Conservation (phyloP, 768 basidiomycete species). For the Clavulina sp. region DNA sequence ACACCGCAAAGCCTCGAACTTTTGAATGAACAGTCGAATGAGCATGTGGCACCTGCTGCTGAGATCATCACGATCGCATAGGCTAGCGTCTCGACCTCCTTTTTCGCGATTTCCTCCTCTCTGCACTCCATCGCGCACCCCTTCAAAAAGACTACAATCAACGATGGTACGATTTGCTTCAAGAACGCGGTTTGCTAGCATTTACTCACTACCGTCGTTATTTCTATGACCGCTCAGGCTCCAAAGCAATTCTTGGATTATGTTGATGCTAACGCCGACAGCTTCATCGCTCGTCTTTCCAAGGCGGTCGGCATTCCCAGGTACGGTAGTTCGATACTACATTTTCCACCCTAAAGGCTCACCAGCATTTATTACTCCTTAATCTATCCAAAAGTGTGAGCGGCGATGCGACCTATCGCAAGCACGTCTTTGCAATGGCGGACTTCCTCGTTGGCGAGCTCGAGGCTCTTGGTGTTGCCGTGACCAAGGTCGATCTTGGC, state of each 20-base stretch:
- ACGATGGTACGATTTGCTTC: not conserved
- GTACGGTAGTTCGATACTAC: conserved; percentile 18
- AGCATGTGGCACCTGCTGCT: not conserved
- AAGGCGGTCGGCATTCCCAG: conserved; percentile 76
- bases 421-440: conserved; percentile 74
- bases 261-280: conserved; percentile 51
- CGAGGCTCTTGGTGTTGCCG: conserved; percentile 58
- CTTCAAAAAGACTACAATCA: not conserved
- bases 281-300: conserved; percentile 61
- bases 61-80: not conserved
- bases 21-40: too few relatives aligned
- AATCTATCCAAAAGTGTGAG: conserved; percentile 31
- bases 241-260: conserved; percentile 25
- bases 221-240: conserved; percentile 6
- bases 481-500: conserved; percentile 58
- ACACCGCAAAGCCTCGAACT: too few relatives aligned
- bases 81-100: not conserved
- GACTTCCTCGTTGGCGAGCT: conserved; percentile 63
- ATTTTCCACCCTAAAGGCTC: conserved; percentile 5
- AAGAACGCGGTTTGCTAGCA: not conserved
- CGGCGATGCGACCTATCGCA: conserved; percentile 49
- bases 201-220: not conserved
- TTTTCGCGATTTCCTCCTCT: not conserved
- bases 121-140: not conserved
- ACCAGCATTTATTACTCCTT: conserved; percentile 11